Conservation (phyloP, 129 eudicot genomes). For the Heracleum sosnowskyi region DNA sequence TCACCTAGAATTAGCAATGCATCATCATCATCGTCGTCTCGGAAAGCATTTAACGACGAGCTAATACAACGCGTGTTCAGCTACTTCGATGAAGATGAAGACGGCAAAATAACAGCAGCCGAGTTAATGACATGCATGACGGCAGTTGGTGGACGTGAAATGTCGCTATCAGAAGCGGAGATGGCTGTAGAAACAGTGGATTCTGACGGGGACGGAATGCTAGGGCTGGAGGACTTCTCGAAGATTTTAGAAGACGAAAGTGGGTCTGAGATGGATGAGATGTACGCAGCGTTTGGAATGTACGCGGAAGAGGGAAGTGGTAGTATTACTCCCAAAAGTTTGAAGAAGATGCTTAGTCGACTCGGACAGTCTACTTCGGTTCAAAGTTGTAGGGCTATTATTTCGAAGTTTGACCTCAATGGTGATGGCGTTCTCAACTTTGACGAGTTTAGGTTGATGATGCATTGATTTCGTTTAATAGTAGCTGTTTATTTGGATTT, state of each 20-base stretch:
- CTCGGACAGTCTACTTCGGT: slow-evolving; percentile 44
- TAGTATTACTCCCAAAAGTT: slow-evolving; percentile 56
- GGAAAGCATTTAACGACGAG: not conserved
- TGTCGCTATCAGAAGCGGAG: slow-evolving; percentile 50
- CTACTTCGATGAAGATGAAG: slow-evolving; percentile 45
- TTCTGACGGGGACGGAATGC: slow-evolving; percentile 54
- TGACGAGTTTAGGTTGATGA: slow-evolving; percentile 59
- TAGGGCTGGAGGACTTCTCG: slow-evolving; percentile 51
- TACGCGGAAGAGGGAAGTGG: slow-evolving; percentile 42
- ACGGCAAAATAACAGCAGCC: slow-evolving; percentile 47
- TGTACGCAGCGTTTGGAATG: slow-evolving; percentile 51
- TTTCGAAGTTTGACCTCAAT: slow-evolving; percentile 44
- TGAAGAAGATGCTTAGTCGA: slow-evolving; percentile 53
- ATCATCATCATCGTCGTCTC: not conserved
- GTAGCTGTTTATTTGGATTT: not conserved
- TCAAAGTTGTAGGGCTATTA: slow-evolving; percentile 52
- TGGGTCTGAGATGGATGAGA: slow-evolving; percentile 41
- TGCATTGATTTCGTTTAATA: slow-evolving; percentile 27
- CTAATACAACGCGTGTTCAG: slow-evolving; percentile 29
- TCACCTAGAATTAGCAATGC: not conserved
- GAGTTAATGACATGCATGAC: slow-evolving; percentile 53
- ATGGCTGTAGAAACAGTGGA: slow-evolving; percentile 48
- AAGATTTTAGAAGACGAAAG: slow-evolving; percentile 40
- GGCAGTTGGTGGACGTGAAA: slow-evolving; percentile 29
- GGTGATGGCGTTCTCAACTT: slow-evolving; percentile 65